Base-by-base conservation (phyloP, 202 grass and related monocot genomes). In the Setaria italica region DNA sequence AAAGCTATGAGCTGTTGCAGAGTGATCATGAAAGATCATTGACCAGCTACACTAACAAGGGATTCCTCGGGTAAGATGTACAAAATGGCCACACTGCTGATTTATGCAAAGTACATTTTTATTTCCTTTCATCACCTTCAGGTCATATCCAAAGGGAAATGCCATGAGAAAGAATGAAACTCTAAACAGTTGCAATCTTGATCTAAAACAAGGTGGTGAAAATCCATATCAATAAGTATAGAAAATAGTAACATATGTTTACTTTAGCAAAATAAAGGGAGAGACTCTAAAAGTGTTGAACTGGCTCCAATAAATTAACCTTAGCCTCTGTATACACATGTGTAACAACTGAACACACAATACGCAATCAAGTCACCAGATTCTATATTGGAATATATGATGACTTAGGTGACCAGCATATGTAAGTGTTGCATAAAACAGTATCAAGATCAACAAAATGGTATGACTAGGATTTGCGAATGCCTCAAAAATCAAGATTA, bases 111-210 rank as follows among this genome's bases (percentile, higher is more conserved):
- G 7, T 51, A 4, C 62, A 51, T 21, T 74, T 58, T 11, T 34
- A 50, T 56, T 58, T 12, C 0, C 46, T 8, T 68, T 42, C 0
- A 5, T 41, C 14, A 21, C 55, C 39, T 78, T 48, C 17, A 79
- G 55, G 9, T 12, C 45, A 33, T 15, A 47, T 60, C n/a, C 50
- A 81, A 81, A 58, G 12, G 6, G 13, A 88, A 71, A 39, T n/a
- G 14, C 33, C 43, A 62, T 37, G 11, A 76, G 1, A 42, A 9
- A 63, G 16, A 55, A 72, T 43, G 11, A 54, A 54, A 2, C 0
- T 37, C 11, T 68, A 35, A 54, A 80, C 6, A 16, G 11, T 46
- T 19, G 20, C 15, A 42, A 1, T n/a, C 66, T 56, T 12, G 37
- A 81, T 43, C 34, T 2, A 81, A 32, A 12, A 17, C 2, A 50